A percentile compares a stretch with the other conserved stretches of the same genome.
Evolutionary conservation across 129 eudicot species (phyloP).

Genomic region (Flaveria sonorensis): DNA sequence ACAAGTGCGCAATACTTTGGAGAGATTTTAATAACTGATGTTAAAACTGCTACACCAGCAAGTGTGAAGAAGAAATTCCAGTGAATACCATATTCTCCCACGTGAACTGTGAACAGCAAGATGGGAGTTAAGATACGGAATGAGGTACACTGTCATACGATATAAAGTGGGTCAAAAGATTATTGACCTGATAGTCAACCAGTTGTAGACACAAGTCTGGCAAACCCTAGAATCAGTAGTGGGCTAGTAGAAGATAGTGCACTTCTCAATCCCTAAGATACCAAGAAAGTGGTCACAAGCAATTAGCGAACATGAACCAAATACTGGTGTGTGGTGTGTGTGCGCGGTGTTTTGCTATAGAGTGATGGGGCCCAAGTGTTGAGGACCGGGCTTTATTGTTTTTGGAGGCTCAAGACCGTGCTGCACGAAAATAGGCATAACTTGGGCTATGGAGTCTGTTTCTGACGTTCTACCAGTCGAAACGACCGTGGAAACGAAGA

Average conservation of each 20-base stretch:
- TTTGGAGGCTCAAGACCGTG: no score
- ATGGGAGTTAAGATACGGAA: conserved; percentile 7
- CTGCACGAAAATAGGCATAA: no score
- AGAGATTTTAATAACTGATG: conserved; percentile 62
- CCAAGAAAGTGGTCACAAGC: conserved; percentile 18
- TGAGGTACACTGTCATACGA: background rate
- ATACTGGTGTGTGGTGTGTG: background rate
- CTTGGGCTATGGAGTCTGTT: no score
- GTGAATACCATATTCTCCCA: conserved; percentile 92
- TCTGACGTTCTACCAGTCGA: no score
- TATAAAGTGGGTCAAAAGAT: background rate
- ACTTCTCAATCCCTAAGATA: conserved; percentile 64
- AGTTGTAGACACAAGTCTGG: conserved; percentile 72
- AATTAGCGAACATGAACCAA: conserved; percentile 5
- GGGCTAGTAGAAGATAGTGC: conserved; percentile 72
- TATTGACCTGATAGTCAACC: conserved; percentile 87
- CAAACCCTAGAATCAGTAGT: conserved; percentile 71
- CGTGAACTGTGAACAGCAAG: conserved; percentile 61
- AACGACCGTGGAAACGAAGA: no score
- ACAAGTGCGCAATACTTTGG: conserved; percentile 72
- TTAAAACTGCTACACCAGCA: conserved; percentile 80
- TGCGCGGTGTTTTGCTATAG: background rate
- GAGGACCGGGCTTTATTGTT: no score
- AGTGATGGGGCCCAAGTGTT: no score
- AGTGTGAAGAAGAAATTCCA: conserved; percentile 99